Evolutionary conservation across 345 rosid genomes (phyloP).

Genomic region (Brassica napus): DNA sequence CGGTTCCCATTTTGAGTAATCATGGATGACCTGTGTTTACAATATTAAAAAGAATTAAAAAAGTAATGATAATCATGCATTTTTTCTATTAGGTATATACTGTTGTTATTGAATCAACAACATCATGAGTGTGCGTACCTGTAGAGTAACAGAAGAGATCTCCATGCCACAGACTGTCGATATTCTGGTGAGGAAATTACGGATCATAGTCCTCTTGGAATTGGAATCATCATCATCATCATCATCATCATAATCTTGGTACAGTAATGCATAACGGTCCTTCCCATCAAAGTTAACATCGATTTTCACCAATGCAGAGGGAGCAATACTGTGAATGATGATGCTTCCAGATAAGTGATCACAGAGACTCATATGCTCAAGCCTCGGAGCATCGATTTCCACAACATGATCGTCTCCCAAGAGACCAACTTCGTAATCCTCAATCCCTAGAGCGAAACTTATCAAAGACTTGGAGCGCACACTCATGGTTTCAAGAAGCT

Average conservation of each 20-base stretch:
- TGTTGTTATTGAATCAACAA: no score
- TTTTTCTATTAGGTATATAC: no score
- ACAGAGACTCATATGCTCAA: background rate
- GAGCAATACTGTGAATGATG: background rate
- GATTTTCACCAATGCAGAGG: background rate
- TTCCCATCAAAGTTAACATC: background rate
- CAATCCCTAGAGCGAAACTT: background rate
- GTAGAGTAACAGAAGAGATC: background rate
- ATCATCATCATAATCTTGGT: background rate
- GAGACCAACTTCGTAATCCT: background rate
- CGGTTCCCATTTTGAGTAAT: no score
- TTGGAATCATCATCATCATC: background rate
- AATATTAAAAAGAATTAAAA: no score
- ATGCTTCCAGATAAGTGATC: background rate
- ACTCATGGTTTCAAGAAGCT: background rate
- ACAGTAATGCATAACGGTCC: background rate
- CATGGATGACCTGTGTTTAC: no score
- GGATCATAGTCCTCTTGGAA: background rate
- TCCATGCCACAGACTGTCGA: background rate
- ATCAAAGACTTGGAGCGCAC: background rate
- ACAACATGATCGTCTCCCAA: background rate
- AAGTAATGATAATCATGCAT: background rate
- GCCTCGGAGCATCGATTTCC: background rate
- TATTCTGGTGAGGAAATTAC: background rate
- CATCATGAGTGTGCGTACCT: no score